Evolutionary conservation across 371 early-diverging fungal species (phyloP), one percentile per base, ranked within the genome.

Genomic region (Syncephalastrum monosporum): DNA sequence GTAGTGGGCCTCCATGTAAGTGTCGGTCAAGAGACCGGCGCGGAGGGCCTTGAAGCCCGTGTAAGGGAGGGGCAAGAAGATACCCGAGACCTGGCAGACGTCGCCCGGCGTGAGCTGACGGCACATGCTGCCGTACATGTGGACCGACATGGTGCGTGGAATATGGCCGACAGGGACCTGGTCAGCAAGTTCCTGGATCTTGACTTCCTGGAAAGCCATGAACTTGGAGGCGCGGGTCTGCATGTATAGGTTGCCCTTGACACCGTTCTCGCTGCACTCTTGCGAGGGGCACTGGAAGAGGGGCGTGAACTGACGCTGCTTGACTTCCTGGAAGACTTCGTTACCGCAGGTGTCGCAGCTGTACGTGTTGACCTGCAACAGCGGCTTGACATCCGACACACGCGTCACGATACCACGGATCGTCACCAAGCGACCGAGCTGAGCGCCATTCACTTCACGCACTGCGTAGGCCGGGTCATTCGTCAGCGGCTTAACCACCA

Each of bases 151-250:
- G 14, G 91, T 85, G 48, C 99, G 87, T 45, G 99, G 99, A 69
- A 99, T 96, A 75, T 96, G 94, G 49, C 99, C 99, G 57, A 96
- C 95, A 57, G 98, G 98, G 8, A 98, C 97, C 85, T 99, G 98
- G 72, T 95, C 92, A 13, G 98, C 89, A 81, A 94, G 70, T 74
- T 98, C 98, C 72, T 98, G 98, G 46, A 98, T 63, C 69, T 93
- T 94, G 66, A 93, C 91, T 71, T 97, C 97, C 75, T 98, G 98
- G 81, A 94, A 96, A 59, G 89, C 88, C 63, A 94, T 70, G 64
- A 99, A 98, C 65, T 96, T 96, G 55, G 91, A 92, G 23, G 95
- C 95, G 47, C 99, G 83, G 0, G 97, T 97, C 67, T 98, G 96
- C 88, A 95, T 84, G 67, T 87, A 84, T 44, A 99, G 82, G 55